phyloP scores from a whole-genome alignment of 768 basidiomycete genomes.

The Pleurotus ostreatus region DNA sequence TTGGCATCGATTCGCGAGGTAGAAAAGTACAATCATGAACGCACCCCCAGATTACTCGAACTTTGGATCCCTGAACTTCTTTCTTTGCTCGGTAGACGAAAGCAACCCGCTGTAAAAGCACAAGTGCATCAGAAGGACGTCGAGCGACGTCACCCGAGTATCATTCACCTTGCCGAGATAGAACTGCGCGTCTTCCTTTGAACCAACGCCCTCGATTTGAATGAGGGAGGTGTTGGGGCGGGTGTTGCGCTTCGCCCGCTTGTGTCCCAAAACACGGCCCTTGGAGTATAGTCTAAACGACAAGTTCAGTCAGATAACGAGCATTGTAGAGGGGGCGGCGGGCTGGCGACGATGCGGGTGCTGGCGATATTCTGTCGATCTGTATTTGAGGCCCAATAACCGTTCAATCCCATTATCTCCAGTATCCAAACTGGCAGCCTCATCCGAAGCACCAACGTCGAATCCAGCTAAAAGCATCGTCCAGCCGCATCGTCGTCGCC shows the following conservation, averaged over 20 bases:
- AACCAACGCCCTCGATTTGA: slow-evolving; percentile 95
- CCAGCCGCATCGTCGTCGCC: slow-evolving; percentile 9
- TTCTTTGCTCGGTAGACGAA: slow-evolving; percentile 98
- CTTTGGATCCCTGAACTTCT: slow-evolving; percentile 90
- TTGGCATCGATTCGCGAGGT: not conserved
- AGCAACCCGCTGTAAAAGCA: slow-evolving; percentile 71
- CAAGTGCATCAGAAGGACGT: no score
- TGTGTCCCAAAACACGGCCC: slow-evolving; percentile 97
- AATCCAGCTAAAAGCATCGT: slow-evolving; percentile 41
- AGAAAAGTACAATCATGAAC: slow-evolving; percentile 20
- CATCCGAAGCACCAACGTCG: slow-evolving; percentile 23
- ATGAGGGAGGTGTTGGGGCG: slow-evolving; percentile 94
- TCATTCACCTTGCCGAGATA: slow-evolving; percentile 95
- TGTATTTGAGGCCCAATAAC: slow-evolving; percentile 9
- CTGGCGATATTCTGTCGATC: slow-evolving; percentile 2
- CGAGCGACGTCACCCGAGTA: not conserved
- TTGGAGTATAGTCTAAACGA: slow-evolving; percentile 82
- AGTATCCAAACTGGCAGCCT: slow-evolving; percentile 2
- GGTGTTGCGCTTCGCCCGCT: slow-evolving; percentile 96
- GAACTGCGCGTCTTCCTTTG: slow-evolving; percentile 92
- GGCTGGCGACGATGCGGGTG: no score
- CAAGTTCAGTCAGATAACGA: slow-evolving; percentile 3
- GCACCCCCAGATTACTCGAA: slow-evolving; percentile 98
- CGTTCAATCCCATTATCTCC: slow-evolving; percentile 1
- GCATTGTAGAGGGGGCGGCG: no score